Evolutionary conservation across 2,329 filamentous ascomycete genomes (phyloP), one percentile per base, ranked within the genome.

Genomic region (Volutella citrinella): DNA sequence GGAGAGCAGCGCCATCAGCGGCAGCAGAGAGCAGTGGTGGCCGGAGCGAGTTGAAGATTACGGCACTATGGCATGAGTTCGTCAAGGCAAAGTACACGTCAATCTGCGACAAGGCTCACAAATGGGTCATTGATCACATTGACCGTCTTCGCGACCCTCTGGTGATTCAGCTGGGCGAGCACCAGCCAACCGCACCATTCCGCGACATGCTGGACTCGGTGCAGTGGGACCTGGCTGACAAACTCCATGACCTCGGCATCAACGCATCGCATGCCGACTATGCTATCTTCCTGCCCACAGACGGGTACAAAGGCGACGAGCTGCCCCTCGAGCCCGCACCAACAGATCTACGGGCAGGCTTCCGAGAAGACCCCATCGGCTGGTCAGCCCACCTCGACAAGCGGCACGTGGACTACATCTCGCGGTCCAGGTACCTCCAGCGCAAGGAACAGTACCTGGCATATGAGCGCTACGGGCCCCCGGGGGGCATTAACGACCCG

Each of bases 251-350:
- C 13, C 32, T 57, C 0, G 11, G 23, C 1, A 43, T 51, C 20
- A 55, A 51, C 11, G 30, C 33, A 0, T 26, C 46, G 0, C 37
- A 51, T 1, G 51, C 55, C 1, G 53, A 57, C 19, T 52, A 32
- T 9, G 40, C 23, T 5, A 54, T 57, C 5, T 50, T 49, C 19
- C 17, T 57, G 10, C 49, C 55, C 5, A 54, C 43, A 11, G 53
- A 57, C n/a, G 55, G 55, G 0, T 57, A 57, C 15, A 45, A 46
- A 10, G 55, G 55, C 10, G 42, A 45, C 4, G 32, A 7, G 6
- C 30, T 51, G 1, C 30, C 38, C 0, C 25, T 39, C 0, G 32
- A 27, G 11, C 15, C n/a, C 2, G 12, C 43, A 1, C 30, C 34
- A 15, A 23, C 16, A 5, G 40, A 19, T 9, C 35, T 43, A 4